Evolutionary conservation across 192 early-diverging fungal species (phyloP), one percentile per base, ranked within the genome.

Genomic region (Coemansia sp.): DNA sequence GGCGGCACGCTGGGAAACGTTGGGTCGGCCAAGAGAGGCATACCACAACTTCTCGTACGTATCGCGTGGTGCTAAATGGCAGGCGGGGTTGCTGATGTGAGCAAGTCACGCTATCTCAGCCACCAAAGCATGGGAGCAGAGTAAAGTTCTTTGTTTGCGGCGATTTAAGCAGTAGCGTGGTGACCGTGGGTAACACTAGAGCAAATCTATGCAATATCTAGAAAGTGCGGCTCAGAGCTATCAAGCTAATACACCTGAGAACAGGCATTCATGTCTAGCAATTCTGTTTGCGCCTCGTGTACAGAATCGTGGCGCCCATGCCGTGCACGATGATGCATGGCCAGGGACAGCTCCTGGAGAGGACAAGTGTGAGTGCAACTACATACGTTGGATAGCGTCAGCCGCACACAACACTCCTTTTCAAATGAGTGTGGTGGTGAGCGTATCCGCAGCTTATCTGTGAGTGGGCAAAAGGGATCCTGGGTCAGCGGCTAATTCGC

Each of bases 121-220:
- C 52, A 55, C 52, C 3, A 55, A 55, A 55, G 52, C 52, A 55
- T 55, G 52, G 13, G 52, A 55, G 28, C 52, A 23, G 9, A 50
- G 21, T 6, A 6, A 16, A 55, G 26, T 11, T 2, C 52, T 30
- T 55, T 17, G 49, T 50, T 19, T 8, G 49, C 49, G 19, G 49
- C 49, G 13, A 55, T 30, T 26, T 30, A 55, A 5, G 52, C 52
- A 55, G 52, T 55, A 30, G 26, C 28, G 26, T 23, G 52, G 1
- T 26, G 10, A 16, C 52, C 52, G 52, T 55, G 52, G 52, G 52
- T 55, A 55, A 30, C 52, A 30, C 13, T 14, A 55, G 16, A 30
- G 28, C 30, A 30, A 30, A 28, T 16, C 4, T 55, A 30, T 55
- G 52, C 52, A 30, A 30, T 10, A 50, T 26, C 47, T n/a, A 26